Base-by-base conservation (phyloP, 2,329 filamentous ascomycete species). In the Xylariaceae sp. region DNA sequence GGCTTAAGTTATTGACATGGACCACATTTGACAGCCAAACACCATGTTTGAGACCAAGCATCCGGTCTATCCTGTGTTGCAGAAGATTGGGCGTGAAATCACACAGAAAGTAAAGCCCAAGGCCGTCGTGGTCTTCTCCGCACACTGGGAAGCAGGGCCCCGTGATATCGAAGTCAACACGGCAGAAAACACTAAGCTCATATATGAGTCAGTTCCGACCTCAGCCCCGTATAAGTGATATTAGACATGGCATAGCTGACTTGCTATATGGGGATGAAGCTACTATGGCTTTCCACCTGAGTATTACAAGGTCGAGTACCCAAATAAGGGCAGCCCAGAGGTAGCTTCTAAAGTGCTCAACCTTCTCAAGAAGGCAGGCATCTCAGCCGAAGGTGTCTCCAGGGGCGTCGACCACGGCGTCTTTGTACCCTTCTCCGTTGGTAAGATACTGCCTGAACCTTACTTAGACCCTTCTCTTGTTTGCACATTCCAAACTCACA, bases 371-470 rank as follows among this genome's bases (percentile, higher is more conserved):
- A 61, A 73, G 4, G 75, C 79, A 1, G 80, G 78, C 1, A 83
- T 87, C 53, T 69, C 77, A 42, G 76, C 79, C 2, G 68, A 79
- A 49, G 76, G 76, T 2, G 75, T 82, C 0, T 74, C 77, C 37
- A 71, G 85, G 33, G 86, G 85, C 0, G 70, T 88, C 1, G 86
- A 90, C 57, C 86, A 90, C 59, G 86, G 86, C 17, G 84, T 89
- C 20, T 90, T 84, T 74, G 82, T 79, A 1, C 78, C 79, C 10
- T 88, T 89, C 62, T 76, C 70, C 50, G 73, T 75, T 16, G 63
- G 63, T 65, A 40, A 53, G 58, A 46, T 27, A 22, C 8, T 21
- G 17, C 42, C 19, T 19, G 7, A 36, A 23, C 17, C 37, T 14
- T 3, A 20, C 35, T 34, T 11, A 22, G 6, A 19, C 8, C 23